Evolutionary conservation across 352 stramenopile genomes (phyloP), one percentile per base, ranked within the genome.

Genomic region (Globisporangium carolinianum): DNA sequence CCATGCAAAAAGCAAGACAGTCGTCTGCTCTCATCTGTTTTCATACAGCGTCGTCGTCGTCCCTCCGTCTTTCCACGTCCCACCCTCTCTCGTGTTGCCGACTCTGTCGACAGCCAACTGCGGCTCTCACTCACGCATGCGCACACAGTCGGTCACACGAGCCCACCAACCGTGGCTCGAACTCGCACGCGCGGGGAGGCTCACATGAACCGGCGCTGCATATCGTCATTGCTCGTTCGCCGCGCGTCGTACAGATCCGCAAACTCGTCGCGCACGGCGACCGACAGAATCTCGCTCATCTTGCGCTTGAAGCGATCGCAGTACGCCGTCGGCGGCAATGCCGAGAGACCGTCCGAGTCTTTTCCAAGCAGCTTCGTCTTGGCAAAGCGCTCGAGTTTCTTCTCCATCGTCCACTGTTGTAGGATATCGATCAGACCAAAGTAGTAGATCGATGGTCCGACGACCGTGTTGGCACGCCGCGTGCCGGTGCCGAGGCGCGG

Each of bases 351-450:
- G 42, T 92, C 83, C 0, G 71, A 61, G 63, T 95, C 84, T 62
- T 87, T 89, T 0, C 76, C 76, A 3, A 94, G 67, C 24, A 96
- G n/a, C 59, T 89, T 86, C 2, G 83, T 87, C 68, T 97, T 97
- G 32, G 76, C 71, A 53, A 95, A 93, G 9, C 86, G 84, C 71
- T 97, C 88, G 8, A 95, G 66, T 56, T 92, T 91, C 70, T 97
- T 97, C 57, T 93, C 79, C 73, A 91, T 94, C 51, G 90, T 96
- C 85, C 85, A 95, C 56, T 82, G 86, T 68, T 95, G 85, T 53
- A 95, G 60, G 62, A 95, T 93, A 58, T 95, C 85, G 59, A 95
- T 95, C 58, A 95, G 55, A 52, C 85, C 85, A 55, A 95, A 95
- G 66, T 95, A 95, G 59, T 95, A 95, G 50, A 91, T 77, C 38